These are phyloP conservation scores for Sporopachydermia lactativora DNA, from an alignment of 805 yeast genomes.

Conservation along the genomic window DNA sequence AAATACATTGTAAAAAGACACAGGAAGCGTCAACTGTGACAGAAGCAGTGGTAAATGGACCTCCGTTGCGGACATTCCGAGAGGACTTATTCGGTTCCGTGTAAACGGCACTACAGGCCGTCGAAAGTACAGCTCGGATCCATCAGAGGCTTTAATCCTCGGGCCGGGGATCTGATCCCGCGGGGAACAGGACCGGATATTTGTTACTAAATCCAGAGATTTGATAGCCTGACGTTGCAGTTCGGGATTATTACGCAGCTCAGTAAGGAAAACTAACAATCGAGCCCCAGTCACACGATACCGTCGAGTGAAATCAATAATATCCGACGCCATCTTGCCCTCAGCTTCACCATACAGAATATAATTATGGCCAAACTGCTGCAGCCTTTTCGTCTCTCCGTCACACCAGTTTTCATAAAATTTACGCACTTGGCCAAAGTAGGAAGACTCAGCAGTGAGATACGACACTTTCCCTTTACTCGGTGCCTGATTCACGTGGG, in stretches of 20 bases:
- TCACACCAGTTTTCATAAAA: constrained; percentile 1
- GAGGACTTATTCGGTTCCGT: neutral
- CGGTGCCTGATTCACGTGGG: neutral
- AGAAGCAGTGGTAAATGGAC: neutral
- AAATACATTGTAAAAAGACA: neutral
- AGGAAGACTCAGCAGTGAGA: neutral
- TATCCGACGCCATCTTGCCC: neutral
- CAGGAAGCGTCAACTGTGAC: neutral
- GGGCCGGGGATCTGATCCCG: neutral
- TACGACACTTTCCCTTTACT: neutral
- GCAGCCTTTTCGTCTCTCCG: neutral
- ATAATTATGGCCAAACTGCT: neutral
- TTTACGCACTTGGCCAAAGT: neutral
- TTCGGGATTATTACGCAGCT: neutral
- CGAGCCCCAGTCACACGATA: neutral
- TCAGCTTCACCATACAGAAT: constrained; percentile 1
- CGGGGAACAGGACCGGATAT: neutral
- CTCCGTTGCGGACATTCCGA: neutral
- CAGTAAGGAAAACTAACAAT: neutral
- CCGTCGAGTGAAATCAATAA: neutral
- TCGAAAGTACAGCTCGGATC: neutral
- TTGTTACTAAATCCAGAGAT: neutral
- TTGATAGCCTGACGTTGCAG: neutral
- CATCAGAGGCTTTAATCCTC: neutral
- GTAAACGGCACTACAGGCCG: neutral